phyloP scores from a whole-genome alignment of 441 rosid species.

The Metrosideros polymorpha region DNA sequence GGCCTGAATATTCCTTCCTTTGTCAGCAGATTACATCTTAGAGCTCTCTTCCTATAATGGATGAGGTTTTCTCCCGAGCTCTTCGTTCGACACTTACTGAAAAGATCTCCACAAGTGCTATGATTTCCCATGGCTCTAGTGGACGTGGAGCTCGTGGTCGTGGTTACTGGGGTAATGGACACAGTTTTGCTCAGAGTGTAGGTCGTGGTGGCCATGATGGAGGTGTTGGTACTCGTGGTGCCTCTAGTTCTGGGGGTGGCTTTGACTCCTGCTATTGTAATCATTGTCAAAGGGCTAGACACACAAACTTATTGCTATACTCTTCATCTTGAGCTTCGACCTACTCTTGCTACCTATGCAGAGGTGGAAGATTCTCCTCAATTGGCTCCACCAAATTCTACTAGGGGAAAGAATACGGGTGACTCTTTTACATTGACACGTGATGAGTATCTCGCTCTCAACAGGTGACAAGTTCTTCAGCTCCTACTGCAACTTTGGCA shows the following conservation, averaged over 20 bases:
- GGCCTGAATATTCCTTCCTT: background rate
- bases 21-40: no score
- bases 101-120: background rate
- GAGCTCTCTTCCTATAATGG: background rate
- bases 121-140: background rate
- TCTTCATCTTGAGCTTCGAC: background rate
- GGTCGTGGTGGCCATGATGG: background rate
- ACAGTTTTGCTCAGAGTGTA: no score
- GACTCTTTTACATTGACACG: background rate
- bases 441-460: background rate
- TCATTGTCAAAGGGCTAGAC: background rate
- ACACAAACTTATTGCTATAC: background rate
- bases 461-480: background rate
- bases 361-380: background rate
- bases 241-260: no score
- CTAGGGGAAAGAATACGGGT: background rate
- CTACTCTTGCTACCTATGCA: no score
- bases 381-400: background rate
- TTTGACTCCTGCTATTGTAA: background rate
- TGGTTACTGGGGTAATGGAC: background rate
- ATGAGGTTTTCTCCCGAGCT: background rate
- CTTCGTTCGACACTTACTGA: no score
- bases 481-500: background rate
- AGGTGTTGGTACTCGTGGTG: no score
- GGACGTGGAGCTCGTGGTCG: background rate